Evolutionary conservation across 805 yeast genomes (phyloP), one percentile per base, ranked within the genome.

Genomic region (Groenewaldozyma salmanticensis): DNA sequence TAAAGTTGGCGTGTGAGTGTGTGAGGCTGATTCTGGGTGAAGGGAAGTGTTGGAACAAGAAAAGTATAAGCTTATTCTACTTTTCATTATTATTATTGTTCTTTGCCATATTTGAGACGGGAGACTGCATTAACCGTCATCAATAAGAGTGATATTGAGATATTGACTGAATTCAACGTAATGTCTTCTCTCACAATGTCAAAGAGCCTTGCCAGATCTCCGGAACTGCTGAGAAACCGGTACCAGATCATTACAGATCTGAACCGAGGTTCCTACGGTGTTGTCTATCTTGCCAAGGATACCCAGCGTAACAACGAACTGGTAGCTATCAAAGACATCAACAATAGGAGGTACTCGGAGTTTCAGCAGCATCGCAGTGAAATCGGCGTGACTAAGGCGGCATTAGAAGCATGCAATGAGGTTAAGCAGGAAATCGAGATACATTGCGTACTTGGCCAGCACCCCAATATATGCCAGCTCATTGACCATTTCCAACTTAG

Each of bases 211-310:
- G n/a, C n/a, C n/a, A n/a, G n/a, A n/a, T n/a, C n/a, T n/a, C n/a
- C n/a, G n/a, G 20, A 19, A 9, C 34, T 42, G 35, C 65, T 85
- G 42, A 71, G 77, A 45, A 68, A 68, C 41, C 67, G 82, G 42
- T 90, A 86, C 63, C 64, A 67, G 43, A 79, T 79, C 51, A 68
- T 86, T 18, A 47, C 61, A 13, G 57, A 54, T 55, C 74, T 90
- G 44, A 84, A 88, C 55, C 88, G 85, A 59, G 97, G 97, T 22
- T 85, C 96, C 0, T 90, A 85, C 60, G 97, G 97, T 38, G 73
- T 82, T 36, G 97, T 90, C 5, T 78, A 94, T 2, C 69, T 90
- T 20, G 96, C 95, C 6, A 78, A 77, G 52, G 95, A 90, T 59
- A 51, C 61, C 3, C 49, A n/a, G 27, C 37, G 52, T 18, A 68